Conservation (phyloP, 371 early-diverging fungal species). For the Mucor mucedo region DNA sequence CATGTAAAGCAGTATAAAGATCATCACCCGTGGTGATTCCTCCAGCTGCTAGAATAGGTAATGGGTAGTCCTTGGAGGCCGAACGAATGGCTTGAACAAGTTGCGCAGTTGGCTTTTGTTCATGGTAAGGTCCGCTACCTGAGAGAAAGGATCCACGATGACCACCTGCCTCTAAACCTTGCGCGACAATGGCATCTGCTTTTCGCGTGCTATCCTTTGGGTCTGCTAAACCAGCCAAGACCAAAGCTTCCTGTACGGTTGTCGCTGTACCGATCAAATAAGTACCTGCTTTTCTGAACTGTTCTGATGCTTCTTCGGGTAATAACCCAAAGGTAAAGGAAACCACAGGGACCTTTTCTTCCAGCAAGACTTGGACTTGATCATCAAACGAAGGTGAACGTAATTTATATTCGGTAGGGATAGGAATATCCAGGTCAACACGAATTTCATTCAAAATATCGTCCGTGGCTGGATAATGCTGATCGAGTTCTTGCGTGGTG, state of each 20-base stretch:
- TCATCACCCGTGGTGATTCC: constrained; percentile 40
- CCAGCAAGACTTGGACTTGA: constrained; percentile 43
- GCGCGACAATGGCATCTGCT: constrained; percentile 49
- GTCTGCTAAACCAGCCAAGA: constrained; percentile 31
- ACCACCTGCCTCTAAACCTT: constrained; percentile 52
- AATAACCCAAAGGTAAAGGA: constrained; percentile 53
- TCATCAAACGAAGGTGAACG: constrained; percentile 48
- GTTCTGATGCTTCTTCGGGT: constrained; percentile 29
- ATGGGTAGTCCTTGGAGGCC: not conserved
- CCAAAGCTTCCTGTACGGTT: constrained; percentile 40
- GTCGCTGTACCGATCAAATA: constrained; percentile 55
- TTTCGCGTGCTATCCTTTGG: constrained; percentile 26
- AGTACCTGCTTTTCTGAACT: constrained; percentile 36
- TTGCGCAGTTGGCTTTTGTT: constrained; percentile 26
- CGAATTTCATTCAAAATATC: constrained; percentile 35
- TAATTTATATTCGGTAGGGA: constrained; percentile 31
- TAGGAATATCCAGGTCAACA: constrained; percentile 28
- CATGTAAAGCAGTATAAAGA: constrained; percentile 22
- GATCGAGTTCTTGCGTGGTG: constrained; percentile 34
- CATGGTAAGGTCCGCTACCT: constrained; percentile 1
- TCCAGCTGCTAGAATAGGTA: constrained; percentile 50
- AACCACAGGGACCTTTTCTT: constrained; percentile 47
- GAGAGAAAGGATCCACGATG: constrained; percentile 46
- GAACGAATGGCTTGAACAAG: constrained; percentile 23
- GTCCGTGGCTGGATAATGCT: constrained; percentile 31